phyloP scores from a whole-genome alignment of 2,329 filamentous ascomycete species.

The Arthroderma sp. region DNA sequence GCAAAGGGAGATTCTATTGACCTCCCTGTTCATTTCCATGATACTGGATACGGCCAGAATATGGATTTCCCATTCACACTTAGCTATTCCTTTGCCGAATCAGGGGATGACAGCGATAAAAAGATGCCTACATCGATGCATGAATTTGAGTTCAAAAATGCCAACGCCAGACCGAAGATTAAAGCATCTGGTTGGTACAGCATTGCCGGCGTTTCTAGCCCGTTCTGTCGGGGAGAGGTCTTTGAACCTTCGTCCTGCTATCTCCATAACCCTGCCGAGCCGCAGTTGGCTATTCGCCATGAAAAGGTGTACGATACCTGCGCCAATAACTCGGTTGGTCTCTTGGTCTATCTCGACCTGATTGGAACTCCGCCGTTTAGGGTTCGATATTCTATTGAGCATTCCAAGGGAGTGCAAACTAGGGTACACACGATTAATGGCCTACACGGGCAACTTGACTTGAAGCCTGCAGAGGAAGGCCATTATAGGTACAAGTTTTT shows the following conservation, averaged over 20 bases:
- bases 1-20: conserved; percentile 57
- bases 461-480: conserved; percentile 69
- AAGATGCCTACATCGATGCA: conserved; percentile 44
- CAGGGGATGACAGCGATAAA: conserved; percentile 47
- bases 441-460: conserved; percentile 69
- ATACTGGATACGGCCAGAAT: conserved; percentile 45
- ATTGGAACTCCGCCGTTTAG: conserved; percentile 85
- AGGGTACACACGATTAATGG: conserved; percentile 51
- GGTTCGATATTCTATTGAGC: conserved; percentile 64
- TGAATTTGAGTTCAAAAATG: conserved; percentile 44
- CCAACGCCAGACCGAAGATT: conserved; percentile 54
- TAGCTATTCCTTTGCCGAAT: conserved; percentile 70
- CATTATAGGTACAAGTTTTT: conserved; percentile 78
- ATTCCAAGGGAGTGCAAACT: conserved; percentile 44
- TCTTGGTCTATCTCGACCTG: conserved; percentile 78
- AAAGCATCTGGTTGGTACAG: conserved; percentile 76
- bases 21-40: conserved; percentile 60
- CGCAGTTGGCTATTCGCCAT: conserved; percentile 58
- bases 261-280: conserved; percentile 80
- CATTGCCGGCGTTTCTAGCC: conserved; percentile 64
- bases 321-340: conserved; percentile 81
- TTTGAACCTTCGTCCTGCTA: conserved; percentile 90
- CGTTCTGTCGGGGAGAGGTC: conserved; percentile 75
- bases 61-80: conserved; percentile 58
- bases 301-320: conserved; percentile 91